Percentiles rank a stretch among this genome's conserved stretches.
Evolutionary conservation across 2,329 filamentous ascomycete genomes (phyloP).

Genomic region (Ophiostoma angusticollis): DNA sequence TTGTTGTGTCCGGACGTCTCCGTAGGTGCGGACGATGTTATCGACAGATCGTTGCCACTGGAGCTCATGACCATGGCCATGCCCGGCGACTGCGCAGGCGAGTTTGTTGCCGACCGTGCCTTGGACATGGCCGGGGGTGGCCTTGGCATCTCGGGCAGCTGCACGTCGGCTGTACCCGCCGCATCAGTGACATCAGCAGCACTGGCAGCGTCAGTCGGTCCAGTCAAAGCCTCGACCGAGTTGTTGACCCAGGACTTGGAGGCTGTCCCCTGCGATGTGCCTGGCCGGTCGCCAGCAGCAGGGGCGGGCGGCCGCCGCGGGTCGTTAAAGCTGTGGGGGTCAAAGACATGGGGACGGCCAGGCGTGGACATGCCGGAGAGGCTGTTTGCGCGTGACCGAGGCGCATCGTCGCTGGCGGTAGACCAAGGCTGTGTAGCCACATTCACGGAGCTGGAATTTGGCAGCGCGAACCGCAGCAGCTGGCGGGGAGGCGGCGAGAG

Average conservation of each 20-base stretch:
- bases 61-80: conserved; percentile 1
- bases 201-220: conserved; percentile 12
- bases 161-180: no score
- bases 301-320: conserved; percentile 14
- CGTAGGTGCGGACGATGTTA: conserved; percentile 10
- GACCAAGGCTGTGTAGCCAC: conserved; percentile 19
- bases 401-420: conserved; percentile 3
- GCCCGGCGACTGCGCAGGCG: not conserved
- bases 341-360: not conserved
- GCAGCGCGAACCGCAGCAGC: conserved; percentile 17
- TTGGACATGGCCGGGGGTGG: not conserved
- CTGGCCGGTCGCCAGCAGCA: conserved; percentile 16
- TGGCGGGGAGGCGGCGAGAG: not conserved
- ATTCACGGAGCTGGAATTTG: conserved; percentile 31
- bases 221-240: conserved; percentile 35
- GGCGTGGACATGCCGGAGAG: not conserved
- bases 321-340: no score
- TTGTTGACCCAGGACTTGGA: conserved; percentile 30
- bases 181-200: no score
- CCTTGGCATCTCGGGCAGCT: not conserved
- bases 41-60: conserved; percentile 8
- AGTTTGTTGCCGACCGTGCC: conserved; percentile 13
- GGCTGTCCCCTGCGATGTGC: conserved; percentile 22
- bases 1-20: not conserved
- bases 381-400: not conserved